These are phyloP conservation scores for Monosporozyma yasuniensis DNA, from an alignment of 805 yeast species.

Conservation along the genomic window DNA sequence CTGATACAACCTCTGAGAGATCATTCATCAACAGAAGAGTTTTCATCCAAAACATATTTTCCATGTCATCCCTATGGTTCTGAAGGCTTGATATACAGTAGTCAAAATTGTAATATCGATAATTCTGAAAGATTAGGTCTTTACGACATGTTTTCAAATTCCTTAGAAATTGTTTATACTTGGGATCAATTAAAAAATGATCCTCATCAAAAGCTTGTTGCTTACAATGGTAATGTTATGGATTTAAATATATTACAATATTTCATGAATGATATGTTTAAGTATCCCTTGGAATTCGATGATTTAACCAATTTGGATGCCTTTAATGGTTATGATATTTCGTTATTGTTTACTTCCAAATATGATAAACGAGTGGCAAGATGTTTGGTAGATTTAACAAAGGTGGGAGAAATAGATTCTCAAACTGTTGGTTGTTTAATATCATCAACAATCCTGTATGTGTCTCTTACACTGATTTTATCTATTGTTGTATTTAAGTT, in stretches of 20 bases:
- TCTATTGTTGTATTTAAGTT: slow-evolving; percentile 74
- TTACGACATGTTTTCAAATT: slow-evolving; percentile 48
- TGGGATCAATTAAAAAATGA: slow-evolving; percentile 79
- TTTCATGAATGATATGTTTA: slow-evolving; percentile 59
- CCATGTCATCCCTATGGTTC: slow-evolving; percentile 62
- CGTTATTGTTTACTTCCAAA: slow-evolving; percentile 57
- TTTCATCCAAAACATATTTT: slow-evolving; percentile 86
- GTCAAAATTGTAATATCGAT: slow-evolving; percentile 75
- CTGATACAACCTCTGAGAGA: slow-evolving; percentile 61
- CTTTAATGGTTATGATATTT: slow-evolving; percentile 72
- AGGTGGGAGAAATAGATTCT: slow-evolving; percentile 83
- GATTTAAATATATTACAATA: slow-evolving; percentile 72
- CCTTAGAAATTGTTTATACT: slow-evolving; percentile 74
- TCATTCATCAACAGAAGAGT: slow-evolving; percentile 60
- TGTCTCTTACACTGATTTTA: slow-evolving; percentile 76
- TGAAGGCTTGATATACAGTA: slow-evolving; percentile 15
- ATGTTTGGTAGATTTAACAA: slow-evolving; percentile 76
- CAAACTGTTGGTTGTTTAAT: slow-evolving; percentile 92
- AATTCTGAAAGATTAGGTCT: slow-evolving; percentile 50
- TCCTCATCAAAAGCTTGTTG: slow-evolving; percentile 61
- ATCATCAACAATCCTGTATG: slow-evolving; percentile 69
- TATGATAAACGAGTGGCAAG: slow-evolving; percentile 63
- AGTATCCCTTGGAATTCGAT: slow-evolving; percentile 66
- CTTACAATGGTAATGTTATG: slow-evolving; percentile 80
- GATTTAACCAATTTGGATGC: slow-evolving; percentile 38